These are phyloP conservation scores for Penicillium sp. DNA, from an alignment of 2,329 filamentous ascomycete genomes.

Conservation along the genomic window DNA sequence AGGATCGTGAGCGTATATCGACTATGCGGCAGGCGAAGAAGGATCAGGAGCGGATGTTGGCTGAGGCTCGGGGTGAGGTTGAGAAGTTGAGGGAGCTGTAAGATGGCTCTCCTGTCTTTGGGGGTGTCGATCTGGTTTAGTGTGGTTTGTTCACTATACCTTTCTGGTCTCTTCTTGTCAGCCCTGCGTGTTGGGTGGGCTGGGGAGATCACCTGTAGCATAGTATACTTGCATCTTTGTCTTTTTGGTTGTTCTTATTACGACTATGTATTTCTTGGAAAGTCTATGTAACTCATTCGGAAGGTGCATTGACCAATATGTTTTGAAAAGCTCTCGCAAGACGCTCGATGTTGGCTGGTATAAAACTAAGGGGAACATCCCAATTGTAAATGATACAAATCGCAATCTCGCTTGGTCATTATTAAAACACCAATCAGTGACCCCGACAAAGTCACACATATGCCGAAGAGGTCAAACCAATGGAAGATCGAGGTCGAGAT, in stretches of 20 bases:
- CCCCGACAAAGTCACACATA: constrained; percentile 13
- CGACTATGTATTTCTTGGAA: constrained; percentile 34
- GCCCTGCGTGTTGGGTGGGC: constrained; percentile 11
- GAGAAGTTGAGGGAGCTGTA: constrained; percentile 48
- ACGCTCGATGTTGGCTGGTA: constrained; percentile 15
- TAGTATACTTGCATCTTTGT: constrained; percentile 35
- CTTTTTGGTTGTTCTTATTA: constrained; percentile 10
- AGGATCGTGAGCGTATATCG: constrained; percentile 47
- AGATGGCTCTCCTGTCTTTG: constrained; percentile 13
- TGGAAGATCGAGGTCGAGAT: constrained; percentile 3
- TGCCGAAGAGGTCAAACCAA: not conserved
- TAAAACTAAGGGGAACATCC: constrained; percentile 14
- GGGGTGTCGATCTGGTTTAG: constrained; percentile 12
- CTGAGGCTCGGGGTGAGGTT: constrained; percentile 52
- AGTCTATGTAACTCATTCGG: constrained; percentile 12
- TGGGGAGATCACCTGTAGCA: constrained; percentile 29
- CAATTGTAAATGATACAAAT: not conserved
- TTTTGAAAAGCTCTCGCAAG: constrained; percentile 7
- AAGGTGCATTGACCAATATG: not conserved
- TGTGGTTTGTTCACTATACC: constrained; percentile 14
- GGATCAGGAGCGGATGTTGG: constrained; percentile 53
- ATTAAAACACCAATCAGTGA: not conserved
- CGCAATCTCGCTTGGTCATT: constrained; percentile 1
- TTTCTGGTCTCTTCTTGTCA: constrained; percentile 19
- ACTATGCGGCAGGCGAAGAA: constrained; percentile 51